These are phyloP conservation scores for Fusarium pseudocircinatum DNA, from an alignment of 2,329 filamentous ascomycete genomes.

Conservation along the genomic window DNA sequence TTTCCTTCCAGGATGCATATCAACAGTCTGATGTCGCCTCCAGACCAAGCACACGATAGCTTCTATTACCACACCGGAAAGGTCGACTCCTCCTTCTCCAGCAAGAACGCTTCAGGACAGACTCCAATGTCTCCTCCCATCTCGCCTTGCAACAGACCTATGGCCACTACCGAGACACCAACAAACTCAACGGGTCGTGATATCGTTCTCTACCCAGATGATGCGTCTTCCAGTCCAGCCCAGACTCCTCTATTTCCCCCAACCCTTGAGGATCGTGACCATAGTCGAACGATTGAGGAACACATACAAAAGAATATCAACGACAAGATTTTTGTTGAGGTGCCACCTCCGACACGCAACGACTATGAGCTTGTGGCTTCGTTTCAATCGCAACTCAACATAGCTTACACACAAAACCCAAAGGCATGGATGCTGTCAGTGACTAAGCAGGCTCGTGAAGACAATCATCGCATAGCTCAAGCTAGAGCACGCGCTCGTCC, in stretches of 20 bases:
- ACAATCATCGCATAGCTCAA: conserved; percentile 53
- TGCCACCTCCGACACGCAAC: conserved; percentile 59
- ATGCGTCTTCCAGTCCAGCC: conserved; percentile 50
- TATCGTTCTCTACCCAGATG: conserved; percentile 68
- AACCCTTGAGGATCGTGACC: conserved; percentile 45
- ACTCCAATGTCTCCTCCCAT: conserved; percentile 66
- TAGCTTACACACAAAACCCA: conserved; percentile 55
- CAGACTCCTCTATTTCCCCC: conserved; percentile 61
- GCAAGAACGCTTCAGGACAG: conserved; percentile 44
- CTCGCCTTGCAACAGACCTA: conserved; percentile 57
- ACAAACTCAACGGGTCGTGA: conserved; percentile 54
- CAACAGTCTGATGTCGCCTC: conserved; percentile 70
- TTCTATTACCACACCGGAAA: conserved; percentile 50
- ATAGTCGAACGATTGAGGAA: conserved; percentile 43
- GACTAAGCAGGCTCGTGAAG: conserved; percentile 58
- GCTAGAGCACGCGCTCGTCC: conserved; percentile 53
- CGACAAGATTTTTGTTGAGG: conserved; percentile 53
- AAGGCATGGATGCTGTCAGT: conserved; percentile 61
- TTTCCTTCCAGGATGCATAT: conserved; percentile 56
- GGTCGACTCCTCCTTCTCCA: conserved; percentile 14
- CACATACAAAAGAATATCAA: conserved; percentile 36
- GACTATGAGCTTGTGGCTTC: conserved; percentile 64
- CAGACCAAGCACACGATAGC: conserved; percentile 64
- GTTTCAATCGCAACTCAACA: conserved; percentile 64
- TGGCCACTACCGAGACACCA: conserved; percentile 47